Evolutionary conservation across 768 basidiomycete genomes (phyloP).

Genomic region (Agaricus subrufescens): DNA sequence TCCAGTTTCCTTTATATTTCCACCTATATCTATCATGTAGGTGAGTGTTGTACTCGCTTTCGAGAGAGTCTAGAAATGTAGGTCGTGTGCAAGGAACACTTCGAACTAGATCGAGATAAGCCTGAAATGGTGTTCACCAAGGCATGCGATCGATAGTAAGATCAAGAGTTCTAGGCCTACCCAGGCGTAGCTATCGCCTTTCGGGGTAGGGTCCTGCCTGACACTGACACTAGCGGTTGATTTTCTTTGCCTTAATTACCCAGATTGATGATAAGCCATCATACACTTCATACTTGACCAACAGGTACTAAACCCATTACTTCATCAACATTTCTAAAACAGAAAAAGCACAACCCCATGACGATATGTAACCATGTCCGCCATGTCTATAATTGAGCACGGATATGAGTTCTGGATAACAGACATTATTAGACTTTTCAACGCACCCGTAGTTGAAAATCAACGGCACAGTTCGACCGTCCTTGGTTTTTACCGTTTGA

Average conservation of each 20-base stretch:
- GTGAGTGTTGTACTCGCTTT: no score
- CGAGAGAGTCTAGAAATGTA: not conserved
- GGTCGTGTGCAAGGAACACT: not conserved
- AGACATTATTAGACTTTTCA: no score
- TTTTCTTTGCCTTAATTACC: no score
- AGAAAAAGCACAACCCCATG: constrained; percentile 5
- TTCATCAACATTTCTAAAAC: constrained; percentile 1
- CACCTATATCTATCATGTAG: not conserved
- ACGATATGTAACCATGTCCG: constrained; percentile 5
- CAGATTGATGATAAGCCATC: not conserved
- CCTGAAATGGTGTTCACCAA: not conserved
- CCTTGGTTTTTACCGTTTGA: constrained; percentile 27
- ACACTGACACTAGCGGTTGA: not conserved
- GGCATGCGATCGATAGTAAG: not conserved
- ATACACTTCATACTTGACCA: not conserved
- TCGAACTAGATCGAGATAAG: not conserved
- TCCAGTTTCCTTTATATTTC: not conserved
- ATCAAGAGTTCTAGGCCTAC: not conserved
- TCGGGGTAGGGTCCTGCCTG: not conserved
- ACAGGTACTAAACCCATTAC: not conserved
- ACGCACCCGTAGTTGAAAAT: constrained; percentile 65
- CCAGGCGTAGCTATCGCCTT: not conserved
- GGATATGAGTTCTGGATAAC: not conserved
- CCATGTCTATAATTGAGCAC: not conserved
- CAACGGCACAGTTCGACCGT: constrained; percentile 36